Evolutionary conservation across 1,139 yeast genomes (phyloP), one percentile per base, ranked within the genome.

Genomic region (Wickerhamiella pararugosa): DNA sequence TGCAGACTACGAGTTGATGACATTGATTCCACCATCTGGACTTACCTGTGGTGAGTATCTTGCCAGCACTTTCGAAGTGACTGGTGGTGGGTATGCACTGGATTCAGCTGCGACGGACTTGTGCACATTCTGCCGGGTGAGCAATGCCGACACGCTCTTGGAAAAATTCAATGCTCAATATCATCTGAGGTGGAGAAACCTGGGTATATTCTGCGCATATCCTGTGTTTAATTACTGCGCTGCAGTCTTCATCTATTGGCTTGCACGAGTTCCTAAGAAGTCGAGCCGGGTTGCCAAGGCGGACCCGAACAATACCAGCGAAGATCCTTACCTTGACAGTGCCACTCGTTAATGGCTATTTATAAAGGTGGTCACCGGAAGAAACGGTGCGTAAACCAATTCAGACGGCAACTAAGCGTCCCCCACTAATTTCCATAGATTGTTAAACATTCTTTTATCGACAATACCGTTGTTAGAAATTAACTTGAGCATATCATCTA

Each of bases 231-330:
- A 72, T 52, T 52, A 69, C 39, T 49, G 52, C 43, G 70, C 64
- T 26, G 71, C 79, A 7, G 55, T 78, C 28, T 58, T 70, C 55
- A 62, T 80, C 44, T 82, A 80, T 63, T 82, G 82, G 77, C 59
- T 79, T 40, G 74, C 75, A n/a, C 75, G 94, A 65, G 93, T 81
- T 45, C 93, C 93, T 34, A 64, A 60, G 53, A 56, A 54, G 46
- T 49, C 47, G 47, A 53, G 50, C 41, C 51, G 57, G 28, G 53
- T 51, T 36, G 56, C 55, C 54, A 46, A 47, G 45, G 29, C 31
- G 4, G 35, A 30, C 6, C 32, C 34, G 10, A 21, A n/a, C 21
- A 33, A 36, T 11, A n/a, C 29, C 4, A 33, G 35, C 32, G 40
- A 25, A 3, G 43, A 41, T 30, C 43, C 40, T 29, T 40, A 40